A percentile compares a stretch with the other conserved stretches of the same genome.
phyloP scores from a whole-genome alignment of 345 rosid genomes.

The Populus alba region DNA sequence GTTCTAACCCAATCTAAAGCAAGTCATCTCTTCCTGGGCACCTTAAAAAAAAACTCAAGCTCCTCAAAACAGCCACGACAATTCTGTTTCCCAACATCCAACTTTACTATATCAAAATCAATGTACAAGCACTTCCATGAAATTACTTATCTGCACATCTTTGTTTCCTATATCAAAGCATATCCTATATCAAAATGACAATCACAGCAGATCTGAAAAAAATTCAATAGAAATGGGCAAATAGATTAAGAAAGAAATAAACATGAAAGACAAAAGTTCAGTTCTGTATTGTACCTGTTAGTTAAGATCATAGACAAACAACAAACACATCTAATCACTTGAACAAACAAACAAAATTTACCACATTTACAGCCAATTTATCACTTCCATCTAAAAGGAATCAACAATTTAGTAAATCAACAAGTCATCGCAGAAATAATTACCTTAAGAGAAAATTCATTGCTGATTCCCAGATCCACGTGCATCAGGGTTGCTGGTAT shows the following conservation, averaged over 20 bases:
- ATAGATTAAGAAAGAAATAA: not conserved
- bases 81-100: not conserved
- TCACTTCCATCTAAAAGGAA: not conserved
- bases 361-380: not conserved
- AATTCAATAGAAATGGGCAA: not conserved
- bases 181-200: not conserved
- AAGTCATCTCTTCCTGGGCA: constrained; percentile 4
- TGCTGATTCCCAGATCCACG: constrained; percentile 33
- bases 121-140: not conserved
- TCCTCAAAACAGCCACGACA: not conserved
- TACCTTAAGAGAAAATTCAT: constrained; percentile 24
- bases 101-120: not conserved
- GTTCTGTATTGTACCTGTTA: not conserved
- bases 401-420: not conserved
- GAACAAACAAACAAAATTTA: not conserved
- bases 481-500: constrained; percentile 15
- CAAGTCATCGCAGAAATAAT: not conserved
- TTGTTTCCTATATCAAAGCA: not conserved
- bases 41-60: not conserved
- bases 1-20: not conserved
- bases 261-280: not conserved
- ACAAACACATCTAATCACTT: not conserved
- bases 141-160: not conserved
- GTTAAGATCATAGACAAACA: not conserved
- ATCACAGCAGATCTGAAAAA: not conserved